Conservation (phyloP, 2,329 filamentous ascomycete species). For the Lojkania enalia region DNA sequence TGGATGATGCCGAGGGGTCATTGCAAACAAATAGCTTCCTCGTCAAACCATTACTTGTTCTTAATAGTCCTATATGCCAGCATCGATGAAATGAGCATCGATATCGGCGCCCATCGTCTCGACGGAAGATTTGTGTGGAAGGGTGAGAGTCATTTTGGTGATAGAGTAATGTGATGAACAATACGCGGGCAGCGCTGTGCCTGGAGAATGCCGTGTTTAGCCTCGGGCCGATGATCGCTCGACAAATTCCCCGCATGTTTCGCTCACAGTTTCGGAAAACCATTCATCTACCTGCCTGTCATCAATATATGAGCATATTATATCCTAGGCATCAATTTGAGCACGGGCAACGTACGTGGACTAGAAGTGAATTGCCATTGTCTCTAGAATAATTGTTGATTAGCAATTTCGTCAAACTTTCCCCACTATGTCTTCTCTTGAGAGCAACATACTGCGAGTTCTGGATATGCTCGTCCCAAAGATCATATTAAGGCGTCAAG, state of each 20-base stretch:
- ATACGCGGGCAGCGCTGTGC: not conserved
- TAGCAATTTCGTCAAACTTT: not conserved
- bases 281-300: not conserved
- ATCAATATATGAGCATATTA: not conserved
- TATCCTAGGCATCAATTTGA: not conserved
- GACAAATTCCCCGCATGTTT: not conserved
- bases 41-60: conserved; percentile 54
- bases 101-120: conserved; percentile 68
- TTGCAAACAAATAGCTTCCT: conserved; percentile 58
- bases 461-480: conserved; percentile 34
- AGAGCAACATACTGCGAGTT: conserved; percentile 32
- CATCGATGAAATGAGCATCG: conserved; percentile 67
- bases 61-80: conserved; percentile 65
- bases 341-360: too few relatives aligned
- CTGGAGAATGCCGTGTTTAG: not conserved
- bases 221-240: conserved; percentile 2
- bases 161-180: not conserved
- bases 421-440: conserved; percentile 30
- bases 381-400: not conserved
- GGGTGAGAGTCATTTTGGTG: conserved; percentile 28
- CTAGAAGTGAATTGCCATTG: too few relatives aligned
- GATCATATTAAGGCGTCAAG: conserved; percentile 23
- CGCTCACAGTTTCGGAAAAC: not conserved
- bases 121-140: conserved; percentile 31
- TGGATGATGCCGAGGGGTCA: conserved; percentile 61